These are phyloP conservation scores for Mycena capillaripes DNA, from an alignment of 768 basidiomycete genomes.

Conservation along the genomic window DNA sequence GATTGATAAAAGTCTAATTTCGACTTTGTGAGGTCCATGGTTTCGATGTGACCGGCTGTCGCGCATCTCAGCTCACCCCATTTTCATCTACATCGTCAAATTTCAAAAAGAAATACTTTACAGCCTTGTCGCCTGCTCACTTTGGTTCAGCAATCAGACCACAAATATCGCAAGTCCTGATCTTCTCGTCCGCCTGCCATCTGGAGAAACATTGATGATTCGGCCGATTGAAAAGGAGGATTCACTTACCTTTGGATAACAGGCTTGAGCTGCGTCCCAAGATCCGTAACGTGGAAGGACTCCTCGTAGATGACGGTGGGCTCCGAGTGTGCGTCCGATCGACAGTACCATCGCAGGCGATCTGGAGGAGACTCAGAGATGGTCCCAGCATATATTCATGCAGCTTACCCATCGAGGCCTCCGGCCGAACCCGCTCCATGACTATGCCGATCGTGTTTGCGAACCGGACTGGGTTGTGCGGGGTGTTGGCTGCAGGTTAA, in stretches of 20 bases:
- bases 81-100: too few relatives aligned
- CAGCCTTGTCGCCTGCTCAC: slow-evolving; percentile 46
- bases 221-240: neutral
- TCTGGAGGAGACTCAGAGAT: slow-evolving; percentile 61
- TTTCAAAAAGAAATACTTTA: too few relatives aligned
- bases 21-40: too few relatives aligned
- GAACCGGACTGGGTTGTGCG: slow-evolving; percentile 95
- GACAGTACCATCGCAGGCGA: slow-evolving; percentile 94
- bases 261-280: slow-evolving; percentile 94
- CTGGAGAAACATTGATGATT: neutral
- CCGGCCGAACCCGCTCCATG: slow-evolving; percentile 87
- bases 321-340: slow-evolving; percentile 65
- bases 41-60: too few relatives aligned
- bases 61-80: too few relatives aligned
- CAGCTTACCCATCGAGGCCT: slow-evolving; percentile 76
- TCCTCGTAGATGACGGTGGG: slow-evolving; percentile 90
- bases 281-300: slow-evolving; percentile 88
- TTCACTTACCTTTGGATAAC: slow-evolving; percentile 88
- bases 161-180: slow-evolving; percentile 81
- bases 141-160: slow-evolving; percentile 73
- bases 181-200: slow-evolving; percentile 55
- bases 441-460: slow-evolving; percentile 94
- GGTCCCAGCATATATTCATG: neutral
- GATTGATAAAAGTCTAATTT: too few relatives aligned
- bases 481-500: slow-evolving; percentile 83